phyloP scores from a whole-genome alignment of 305 asterid species.

The Plantago coronopus region DNA sequence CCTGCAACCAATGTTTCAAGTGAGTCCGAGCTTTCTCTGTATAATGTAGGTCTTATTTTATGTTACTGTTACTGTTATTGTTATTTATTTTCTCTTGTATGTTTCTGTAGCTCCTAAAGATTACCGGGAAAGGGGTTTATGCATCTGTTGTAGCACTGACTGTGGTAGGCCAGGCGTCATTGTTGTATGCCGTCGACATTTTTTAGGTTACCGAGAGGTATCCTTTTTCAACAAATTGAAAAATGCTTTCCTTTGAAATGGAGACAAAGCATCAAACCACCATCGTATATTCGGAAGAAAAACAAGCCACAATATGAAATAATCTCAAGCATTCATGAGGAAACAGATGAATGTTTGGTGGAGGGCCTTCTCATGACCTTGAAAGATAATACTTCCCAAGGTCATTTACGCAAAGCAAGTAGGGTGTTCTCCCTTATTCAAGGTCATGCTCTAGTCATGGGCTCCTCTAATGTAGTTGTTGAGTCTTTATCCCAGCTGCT shows the following conservation, averaged over 20 bases:
- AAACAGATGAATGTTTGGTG: conserved; percentile 40
- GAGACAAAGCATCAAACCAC: conserved; percentile 34
- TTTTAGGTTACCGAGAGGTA: conserved; percentile 36
- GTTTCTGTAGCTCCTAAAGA: conserved; percentile 22
- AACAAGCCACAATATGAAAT: conserved; percentile 18
- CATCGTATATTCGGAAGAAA: conserved; percentile 18
- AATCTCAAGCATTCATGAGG: conserved; percentile 20
- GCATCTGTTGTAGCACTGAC: conserved; percentile 25
- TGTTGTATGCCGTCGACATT: conserved; percentile 41
- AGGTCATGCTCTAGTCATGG: conserved; percentile 35
- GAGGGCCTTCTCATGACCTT: conserved; percentile 47
- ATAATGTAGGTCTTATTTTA: no score
- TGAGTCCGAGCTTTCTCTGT: no score
- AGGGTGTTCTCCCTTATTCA: conserved; percentile 45
- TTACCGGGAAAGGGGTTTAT: conserved; percentile 9
- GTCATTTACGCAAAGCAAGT: conserved; percentile 55
- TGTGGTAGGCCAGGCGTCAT: conserved; percentile 17
- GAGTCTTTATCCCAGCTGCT: conserved; percentile 54
- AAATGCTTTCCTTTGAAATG: conserved; percentile 54
- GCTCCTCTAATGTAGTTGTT: conserved; percentile 28
- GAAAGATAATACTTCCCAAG: conserved; percentile 54
- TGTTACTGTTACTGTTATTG: no score
- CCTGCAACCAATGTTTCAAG: no score
- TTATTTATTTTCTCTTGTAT: not conserved
- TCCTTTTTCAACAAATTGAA: conserved; percentile 37